Percentiles rank a stretch among this genome's conserved stretches.
Conservation (phyloP, 768 basidiomycete genomes). For the Phaeolepiota aurea region DNA sequence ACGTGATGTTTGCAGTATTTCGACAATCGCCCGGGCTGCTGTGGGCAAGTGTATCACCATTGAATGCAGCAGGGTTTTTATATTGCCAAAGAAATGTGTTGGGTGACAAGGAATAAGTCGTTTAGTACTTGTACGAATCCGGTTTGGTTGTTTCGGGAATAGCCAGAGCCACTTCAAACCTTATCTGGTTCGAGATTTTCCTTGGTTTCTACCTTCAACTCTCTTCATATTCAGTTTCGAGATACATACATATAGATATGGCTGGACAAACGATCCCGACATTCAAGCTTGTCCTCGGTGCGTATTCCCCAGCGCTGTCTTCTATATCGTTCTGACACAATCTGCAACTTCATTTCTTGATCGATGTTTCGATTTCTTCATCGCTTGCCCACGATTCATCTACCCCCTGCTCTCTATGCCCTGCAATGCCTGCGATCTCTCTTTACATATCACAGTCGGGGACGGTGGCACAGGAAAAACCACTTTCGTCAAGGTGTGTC, state of each 20-base stretch:
- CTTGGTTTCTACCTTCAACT: conserved; percentile 23
- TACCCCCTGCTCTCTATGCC: conserved; percentile 10
- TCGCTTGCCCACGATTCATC: conserved; percentile 11
- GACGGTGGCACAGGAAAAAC: conserved; percentile 98
- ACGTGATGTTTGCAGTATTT: too few relatives aligned
- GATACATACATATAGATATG: conserved; percentile 26
- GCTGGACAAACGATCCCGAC: conserved; percentile 56
- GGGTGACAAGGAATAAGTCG: conserved; percentile 5
- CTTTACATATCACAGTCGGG: conserved; percentile 50
- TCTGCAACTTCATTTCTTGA: conserved; percentile 31
- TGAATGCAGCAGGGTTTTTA: too few relatives aligned
- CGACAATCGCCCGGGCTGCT: too few relatives aligned
- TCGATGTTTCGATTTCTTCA: conserved; percentile 41
- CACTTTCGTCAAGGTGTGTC: conserved; percentile 89
- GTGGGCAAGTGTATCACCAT: too few relatives aligned
- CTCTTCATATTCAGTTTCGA: conserved; percentile 15
- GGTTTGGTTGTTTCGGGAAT: conserved; percentile 24
- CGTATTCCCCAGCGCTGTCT: conserved; percentile 18
- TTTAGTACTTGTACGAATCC: conserved; percentile 4
- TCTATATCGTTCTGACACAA: conserved; percentile 17
- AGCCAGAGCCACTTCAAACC: conserved; percentile 29
- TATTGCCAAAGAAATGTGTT: too few relatives aligned
- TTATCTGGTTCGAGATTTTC: conserved; percentile 30
- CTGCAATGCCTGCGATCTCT: conserved; percentile 11
- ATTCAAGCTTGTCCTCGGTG: conserved; percentile 98